Evolutionary conservation across 345 rosid genomes (phyloP).

Genomic region (Tarenaya hassleriana): DNA sequence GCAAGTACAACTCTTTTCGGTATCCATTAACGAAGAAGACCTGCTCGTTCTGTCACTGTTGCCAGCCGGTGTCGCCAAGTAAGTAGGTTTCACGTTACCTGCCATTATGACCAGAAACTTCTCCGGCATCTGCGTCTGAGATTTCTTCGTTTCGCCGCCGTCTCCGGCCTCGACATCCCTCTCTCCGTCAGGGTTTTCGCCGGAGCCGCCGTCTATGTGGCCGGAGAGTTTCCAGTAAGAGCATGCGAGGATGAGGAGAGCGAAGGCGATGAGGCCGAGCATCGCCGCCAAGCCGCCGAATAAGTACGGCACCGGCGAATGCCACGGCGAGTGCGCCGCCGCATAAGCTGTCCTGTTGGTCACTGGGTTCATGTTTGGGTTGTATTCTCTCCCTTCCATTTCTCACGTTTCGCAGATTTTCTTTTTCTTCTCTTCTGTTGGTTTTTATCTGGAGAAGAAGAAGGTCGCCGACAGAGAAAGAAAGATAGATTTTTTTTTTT

Average conservation of each 20-base stretch:
- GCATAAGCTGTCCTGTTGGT: constrained; percentile 17
- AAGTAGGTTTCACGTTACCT: constrained; percentile 62
- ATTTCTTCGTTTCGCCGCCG: constrained; percentile 29
- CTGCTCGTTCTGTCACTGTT: constrained; percentile 17
- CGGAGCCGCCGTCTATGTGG: constrained; percentile 40
- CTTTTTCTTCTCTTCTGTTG: not conserved
- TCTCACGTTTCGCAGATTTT: not conserved
- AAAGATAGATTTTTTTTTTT: not conserved
- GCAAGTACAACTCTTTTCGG: constrained; percentile 36
- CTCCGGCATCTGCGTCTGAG: constrained; percentile 41
- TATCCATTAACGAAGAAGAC: constrained; percentile 40
- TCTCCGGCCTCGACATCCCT: constrained; percentile 64
- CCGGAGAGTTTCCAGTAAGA: constrained; percentile 92
- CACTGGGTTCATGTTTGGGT: constrained; percentile 29
- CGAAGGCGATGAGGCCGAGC: constrained; percentile 87
- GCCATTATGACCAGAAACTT: constrained; percentile 89
- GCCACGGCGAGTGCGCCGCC: constrained; percentile 64
- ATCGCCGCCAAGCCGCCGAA: constrained; percentile 94
- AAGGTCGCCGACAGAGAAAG: not conserved
- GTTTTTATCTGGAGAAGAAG: not conserved
- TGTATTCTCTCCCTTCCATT: constrained; percentile 44
- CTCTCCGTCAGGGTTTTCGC: constrained; percentile 25
- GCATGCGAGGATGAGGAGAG: constrained; percentile 82
- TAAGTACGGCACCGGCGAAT: constrained; percentile 89
- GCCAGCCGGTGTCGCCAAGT: constrained; percentile 65